phyloP scores from a whole-genome alignment of 805 yeast genomes.

The Candida taoyuanica region DNA sequence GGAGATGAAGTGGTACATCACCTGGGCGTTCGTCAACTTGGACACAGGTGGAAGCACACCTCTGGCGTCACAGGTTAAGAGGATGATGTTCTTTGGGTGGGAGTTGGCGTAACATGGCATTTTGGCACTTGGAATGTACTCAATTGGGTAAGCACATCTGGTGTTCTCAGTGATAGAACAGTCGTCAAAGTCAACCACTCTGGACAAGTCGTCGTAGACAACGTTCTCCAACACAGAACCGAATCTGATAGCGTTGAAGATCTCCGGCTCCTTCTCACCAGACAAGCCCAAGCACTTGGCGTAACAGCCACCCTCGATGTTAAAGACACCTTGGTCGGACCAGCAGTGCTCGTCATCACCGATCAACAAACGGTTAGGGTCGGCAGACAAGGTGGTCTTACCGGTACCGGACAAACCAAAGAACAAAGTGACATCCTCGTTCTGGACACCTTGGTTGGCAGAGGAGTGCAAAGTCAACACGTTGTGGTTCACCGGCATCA shows the following conservation, averaged over 20 bases:
- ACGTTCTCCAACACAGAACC: conserved; percentile 95
- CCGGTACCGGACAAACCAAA: conserved; percentile 98
- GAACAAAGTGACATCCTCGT: conserved; percentile 88
- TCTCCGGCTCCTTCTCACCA: conserved; percentile 95
- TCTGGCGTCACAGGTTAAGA: conserved; percentile 95
- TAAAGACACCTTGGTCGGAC: conserved; percentile 97
- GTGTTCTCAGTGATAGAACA: conserved; percentile 90
- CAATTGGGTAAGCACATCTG: conserved; percentile 98
- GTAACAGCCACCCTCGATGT: conserved; percentile 99
- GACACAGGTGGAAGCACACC: conserved; percentile 98
- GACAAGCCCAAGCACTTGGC: conserved; percentile 92
- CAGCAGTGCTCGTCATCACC: conserved; percentile 99
- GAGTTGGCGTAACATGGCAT: conserved; percentile 86
- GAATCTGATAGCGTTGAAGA: conserved; percentile 88
- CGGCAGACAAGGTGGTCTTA: conserved; percentile 95
- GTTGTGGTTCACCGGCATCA: conserved; percentile 92
- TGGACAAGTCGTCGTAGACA: conserved; percentile 71
- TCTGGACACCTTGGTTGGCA: conserved; percentile 79
- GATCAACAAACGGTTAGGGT: conserved; percentile 86
- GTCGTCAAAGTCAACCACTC: conserved; percentile 82
- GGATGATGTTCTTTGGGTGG: conserved; percentile 89
- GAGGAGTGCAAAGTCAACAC: conserved; percentile 94
- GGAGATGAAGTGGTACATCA: conserved; percentile 97
- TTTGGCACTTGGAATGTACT: conserved; percentile 92
- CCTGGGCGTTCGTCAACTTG: conserved; percentile 88